Evolutionary conservation across 257 asterid species (phyloP).

Genomic region (Solanum sitiens): DNA sequence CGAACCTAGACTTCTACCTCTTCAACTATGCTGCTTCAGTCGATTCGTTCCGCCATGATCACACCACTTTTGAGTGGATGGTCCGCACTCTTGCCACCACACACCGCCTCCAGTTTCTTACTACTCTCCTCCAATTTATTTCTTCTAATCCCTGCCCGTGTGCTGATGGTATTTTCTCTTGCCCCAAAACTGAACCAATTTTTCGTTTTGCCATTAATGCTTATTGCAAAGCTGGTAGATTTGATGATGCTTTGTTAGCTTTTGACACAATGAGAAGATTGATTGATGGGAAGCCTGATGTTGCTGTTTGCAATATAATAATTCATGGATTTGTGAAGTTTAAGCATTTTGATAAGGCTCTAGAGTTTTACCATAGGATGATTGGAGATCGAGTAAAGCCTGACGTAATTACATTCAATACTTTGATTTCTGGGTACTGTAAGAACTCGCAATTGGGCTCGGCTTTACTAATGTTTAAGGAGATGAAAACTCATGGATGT

Average conservation of each 20-base stretch:
- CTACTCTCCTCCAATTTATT: conserved; percentile 53
- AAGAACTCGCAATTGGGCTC: conserved; percentile 30
- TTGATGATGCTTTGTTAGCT: conserved; percentile 46
- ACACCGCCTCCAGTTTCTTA: conserved; percentile 64
- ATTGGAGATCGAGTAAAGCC: conserved; percentile 59
- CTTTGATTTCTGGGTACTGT: conserved; percentile 71
- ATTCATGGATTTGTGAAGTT: conserved; percentile 70
- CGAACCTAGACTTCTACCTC: conserved; percentile 85
- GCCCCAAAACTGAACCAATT: conserved; percentile 58
- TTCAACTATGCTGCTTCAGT: conserved; percentile 74
- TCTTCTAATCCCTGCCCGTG: conserved; percentile 91
- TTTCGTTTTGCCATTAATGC: conserved; percentile 59
- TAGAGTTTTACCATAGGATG: conserved; percentile 56
- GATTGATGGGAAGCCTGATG: conserved; percentile 73
- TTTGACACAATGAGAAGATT: conserved; percentile 61
- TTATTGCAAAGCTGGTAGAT: conserved; percentile 51
- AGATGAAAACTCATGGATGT: conserved; percentile 78
- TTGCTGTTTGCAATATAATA: conserved; percentile 48
- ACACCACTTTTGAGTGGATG: conserved; percentile 77
- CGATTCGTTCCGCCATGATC: conserved; percentile 88
- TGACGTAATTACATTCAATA: conserved; percentile 64
- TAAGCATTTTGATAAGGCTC: conserved; percentile 35
- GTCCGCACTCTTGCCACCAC: conserved; percentile 63
- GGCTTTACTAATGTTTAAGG: conserved; percentile 67
- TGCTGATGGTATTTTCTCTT: conserved; percentile 81